A percentile compares a stretch with the other conserved stretches of the same genome.
These are phyloP conservation scores for Bipolaris bicolor DNA, from an alignment of 2,329 filamentous ascomycete species.

Conservation along the genomic window DNA sequence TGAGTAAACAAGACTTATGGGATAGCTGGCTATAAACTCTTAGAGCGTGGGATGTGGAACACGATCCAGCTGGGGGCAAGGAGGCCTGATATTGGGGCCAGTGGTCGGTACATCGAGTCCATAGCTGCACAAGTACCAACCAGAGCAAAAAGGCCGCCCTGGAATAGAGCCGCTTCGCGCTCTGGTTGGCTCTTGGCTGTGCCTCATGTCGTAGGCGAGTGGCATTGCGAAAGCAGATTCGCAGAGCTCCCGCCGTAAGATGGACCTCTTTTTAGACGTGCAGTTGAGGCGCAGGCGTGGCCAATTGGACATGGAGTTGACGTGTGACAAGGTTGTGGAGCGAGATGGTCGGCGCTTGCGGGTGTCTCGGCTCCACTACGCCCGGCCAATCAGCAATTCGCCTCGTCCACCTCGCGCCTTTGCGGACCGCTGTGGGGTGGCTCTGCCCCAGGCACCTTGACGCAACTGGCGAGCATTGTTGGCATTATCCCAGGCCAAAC, in stretches of 20 bases:
- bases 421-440: conserved; percentile 9
- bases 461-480: conserved; percentile 18
- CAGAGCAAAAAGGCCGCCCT: conserved; percentile 23
- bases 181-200: conserved; percentile 37
- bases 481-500: neutral
- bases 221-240: conserved; percentile 35
- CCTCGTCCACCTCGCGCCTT: conserved; percentile 20
- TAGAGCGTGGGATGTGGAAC: conserved; percentile 1
- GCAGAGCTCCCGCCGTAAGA: conserved; percentile 38
- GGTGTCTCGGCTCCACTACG: conserved; percentile 10
- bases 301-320: conserved; percentile 39
- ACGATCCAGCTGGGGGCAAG: conserved; percentile 25
- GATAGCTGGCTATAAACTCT: conserved; percentile 9
- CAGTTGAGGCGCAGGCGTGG: conserved; percentile 38
- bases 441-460: conserved; percentile 14
- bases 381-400: conserved; percentile 33
- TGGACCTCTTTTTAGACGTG: conserved; percentile 32
- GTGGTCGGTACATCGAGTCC: conserved; percentile 26
- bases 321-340: conserved; percentile 36
- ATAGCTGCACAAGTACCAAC: conserved; percentile 34
- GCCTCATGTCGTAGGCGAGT: conserved; percentile 31
- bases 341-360: conserved; percentile 40
- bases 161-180: conserved; percentile 30
- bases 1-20: neutral
- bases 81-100: conserved; percentile 38